These are phyloP conservation scores for Vigna mungo DNA, from an alignment of 306 rosid genomes.

Conservation along the genomic window DNA sequence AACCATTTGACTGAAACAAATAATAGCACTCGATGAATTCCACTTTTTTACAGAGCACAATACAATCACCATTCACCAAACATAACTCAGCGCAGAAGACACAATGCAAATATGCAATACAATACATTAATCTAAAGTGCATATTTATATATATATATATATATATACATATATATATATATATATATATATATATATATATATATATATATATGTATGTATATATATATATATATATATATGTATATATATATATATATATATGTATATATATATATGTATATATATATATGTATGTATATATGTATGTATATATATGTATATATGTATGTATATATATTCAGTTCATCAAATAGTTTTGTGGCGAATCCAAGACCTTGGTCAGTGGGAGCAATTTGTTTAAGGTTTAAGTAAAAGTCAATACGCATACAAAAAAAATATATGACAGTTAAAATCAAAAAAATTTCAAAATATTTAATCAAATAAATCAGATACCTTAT, in stretches of 20 bases:
- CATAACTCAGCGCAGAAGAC: slow-evolving; percentile 1
- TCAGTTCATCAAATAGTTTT: slow-evolving; percentile 4
- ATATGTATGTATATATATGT: no score
- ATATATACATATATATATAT: neutral
- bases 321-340: neutral
- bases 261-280: neutral
- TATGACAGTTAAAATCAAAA: neutral
- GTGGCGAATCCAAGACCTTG: neutral
- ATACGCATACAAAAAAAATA: neutral
- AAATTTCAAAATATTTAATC: neutral
- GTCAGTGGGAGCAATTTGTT: neutral
- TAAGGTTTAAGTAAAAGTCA: neutral
- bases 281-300: neutral
- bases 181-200: neutral
- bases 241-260: neutral
- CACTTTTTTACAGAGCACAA: slow-evolving; percentile 4
- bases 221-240: no score
- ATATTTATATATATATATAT: neutral
- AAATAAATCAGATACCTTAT: neutral
- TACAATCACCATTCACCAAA: slow-evolving; percentile 19
- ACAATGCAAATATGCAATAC: neutral
- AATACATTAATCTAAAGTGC: neutral
- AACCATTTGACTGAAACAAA: slow-evolving; percentile 6
- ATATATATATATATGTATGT: neutral
- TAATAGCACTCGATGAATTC: neutral